These are phyloP conservation scores for Fusarium nodosum DNA, from an alignment of 2,329 filamentous ascomycete genomes.

Conservation along the genomic window DNA sequence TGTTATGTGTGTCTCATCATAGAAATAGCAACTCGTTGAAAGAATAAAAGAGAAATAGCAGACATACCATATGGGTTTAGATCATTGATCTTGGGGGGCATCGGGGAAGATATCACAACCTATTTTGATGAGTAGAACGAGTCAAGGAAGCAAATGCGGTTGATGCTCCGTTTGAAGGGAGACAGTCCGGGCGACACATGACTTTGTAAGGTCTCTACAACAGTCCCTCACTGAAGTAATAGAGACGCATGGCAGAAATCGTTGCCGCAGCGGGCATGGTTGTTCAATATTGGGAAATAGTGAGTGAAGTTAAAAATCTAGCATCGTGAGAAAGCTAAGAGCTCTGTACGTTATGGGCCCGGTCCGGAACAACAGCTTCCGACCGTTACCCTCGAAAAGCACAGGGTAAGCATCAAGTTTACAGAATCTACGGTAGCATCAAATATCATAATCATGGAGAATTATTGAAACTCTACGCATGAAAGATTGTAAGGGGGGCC, in stretches of 20 bases:
- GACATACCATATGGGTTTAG: conserved; percentile 25
- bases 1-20: conserved; percentile 53
- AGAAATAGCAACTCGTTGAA: conserved; percentile 16
- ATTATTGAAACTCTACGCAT: neutral
- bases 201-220: conserved; percentile 1
- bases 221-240: no score
- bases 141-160: neutral
- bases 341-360: conserved; percentile 18
- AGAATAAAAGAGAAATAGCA: conserved; percentile 1
- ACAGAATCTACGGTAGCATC: neutral
- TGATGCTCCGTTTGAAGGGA: neutral
- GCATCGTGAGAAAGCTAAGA: conserved; percentile 1
- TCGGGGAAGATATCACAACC: neutral
- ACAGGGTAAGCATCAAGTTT: neutral
- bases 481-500: neutral
- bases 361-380: conserved; percentile 28
- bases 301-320: neutral
- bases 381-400: neutral
- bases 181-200: neutral
- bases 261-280: neutral
- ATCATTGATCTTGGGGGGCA: neutral
- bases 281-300: neutral
- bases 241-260: neutral
- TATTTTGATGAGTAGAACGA: conserved; percentile 17
- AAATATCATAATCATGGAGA: neutral